Base-by-base conservation (phyloP, 176 grass and related monocot species). In the Avena atlantica region DNA sequence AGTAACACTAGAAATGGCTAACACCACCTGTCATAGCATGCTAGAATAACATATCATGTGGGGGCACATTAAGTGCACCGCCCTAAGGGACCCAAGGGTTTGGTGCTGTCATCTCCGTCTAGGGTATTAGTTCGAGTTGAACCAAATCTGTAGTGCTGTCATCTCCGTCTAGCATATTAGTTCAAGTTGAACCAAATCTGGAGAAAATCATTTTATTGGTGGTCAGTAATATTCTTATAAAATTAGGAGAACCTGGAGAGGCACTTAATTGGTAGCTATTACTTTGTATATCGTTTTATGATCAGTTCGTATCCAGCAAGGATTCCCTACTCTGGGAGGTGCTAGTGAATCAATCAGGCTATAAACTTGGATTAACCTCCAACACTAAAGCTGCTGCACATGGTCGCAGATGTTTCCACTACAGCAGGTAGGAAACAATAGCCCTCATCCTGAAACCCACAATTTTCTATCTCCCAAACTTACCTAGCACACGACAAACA, bases 11-110 rank as follows among this genome's bases (percentile, higher is more conserved):
- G 19, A 80, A 31, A 69, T 7, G 10, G 53, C 80, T 14, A 50
- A 55, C 60, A 37, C 14, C 49, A 81, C 48, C 55, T 77, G 86
- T 90, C 27, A 86, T 77, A 81, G 81, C 67, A 69, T 76, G 74
- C 47, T 76, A 31, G 24, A 55, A 19, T 76, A 55, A 76, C 49
- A 76, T 76, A 24, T 52, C 48, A 51, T 51, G 63, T 66, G 25
- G 63, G 63, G 25, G 5, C 63, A 14, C 13, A 31, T 66, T 66
- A 31, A 12, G 5, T 66, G 63, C 13, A 66, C 12, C 63, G 4
- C 5, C 63, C 0, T 64, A 64, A 27, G 23, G 61, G 61, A 27
- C 31, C 63, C 63, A 66, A 66, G 25, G 25, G 63, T 65, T 12
- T 1, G 23, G 21, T 64, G 21, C 11, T 64, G 61, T 15, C 11